These are phyloP conservation scores for Cercophora scortea DNA, from an alignment of 495 filamentous ascomycete genomes.

Conservation along the genomic window DNA sequence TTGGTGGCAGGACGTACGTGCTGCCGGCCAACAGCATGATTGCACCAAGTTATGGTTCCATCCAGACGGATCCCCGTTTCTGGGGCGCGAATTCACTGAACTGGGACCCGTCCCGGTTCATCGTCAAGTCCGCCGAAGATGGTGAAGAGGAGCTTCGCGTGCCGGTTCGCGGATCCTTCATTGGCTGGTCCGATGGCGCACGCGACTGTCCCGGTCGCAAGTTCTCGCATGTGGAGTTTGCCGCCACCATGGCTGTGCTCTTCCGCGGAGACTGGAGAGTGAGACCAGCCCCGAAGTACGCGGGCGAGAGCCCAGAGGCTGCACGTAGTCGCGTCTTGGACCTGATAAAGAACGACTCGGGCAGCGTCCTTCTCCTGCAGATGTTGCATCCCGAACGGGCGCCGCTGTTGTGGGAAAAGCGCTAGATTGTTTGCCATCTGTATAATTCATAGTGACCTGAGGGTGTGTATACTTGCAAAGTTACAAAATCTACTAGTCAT, in stretches of 20 bases:
- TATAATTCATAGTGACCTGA: no score
- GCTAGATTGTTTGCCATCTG: no score
- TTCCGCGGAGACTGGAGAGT: constrained; percentile 29
- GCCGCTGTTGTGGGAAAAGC: constrained; percentile 17
- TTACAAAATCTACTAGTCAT: no score
- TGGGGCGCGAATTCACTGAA: constrained; percentile 22
- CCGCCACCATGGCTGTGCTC: constrained; percentile 36
- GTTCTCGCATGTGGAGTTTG: constrained; percentile 48
- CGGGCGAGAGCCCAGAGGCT: constrained; percentile 22
- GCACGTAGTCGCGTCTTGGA: constrained; percentile 24
- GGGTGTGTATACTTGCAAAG: no score
- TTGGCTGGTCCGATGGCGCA: constrained; percentile 43
- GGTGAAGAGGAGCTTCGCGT: constrained; percentile 20
- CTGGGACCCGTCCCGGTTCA: constrained; percentile 29
- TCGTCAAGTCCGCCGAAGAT: constrained; percentile 2
- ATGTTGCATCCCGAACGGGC: constrained; percentile 33
- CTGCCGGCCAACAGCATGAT: constrained; percentile 15
- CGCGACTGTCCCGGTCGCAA: constrained; percentile 43
- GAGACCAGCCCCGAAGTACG: constrained; percentile 8
- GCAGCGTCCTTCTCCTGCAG: constrained; percentile 27
- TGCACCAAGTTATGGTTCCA: constrained; percentile 3
- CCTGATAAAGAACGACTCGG: constrained; percentile 26
- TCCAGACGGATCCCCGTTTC: constrained; percentile 17
- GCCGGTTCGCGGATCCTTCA: constrained; percentile 29
- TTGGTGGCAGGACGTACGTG: constrained; percentile 8